These are phyloP conservation scores for Paramecium sexaurelia DNA, from an alignment of 73 alveolate genomes.

Conservation along the genomic window DNA sequence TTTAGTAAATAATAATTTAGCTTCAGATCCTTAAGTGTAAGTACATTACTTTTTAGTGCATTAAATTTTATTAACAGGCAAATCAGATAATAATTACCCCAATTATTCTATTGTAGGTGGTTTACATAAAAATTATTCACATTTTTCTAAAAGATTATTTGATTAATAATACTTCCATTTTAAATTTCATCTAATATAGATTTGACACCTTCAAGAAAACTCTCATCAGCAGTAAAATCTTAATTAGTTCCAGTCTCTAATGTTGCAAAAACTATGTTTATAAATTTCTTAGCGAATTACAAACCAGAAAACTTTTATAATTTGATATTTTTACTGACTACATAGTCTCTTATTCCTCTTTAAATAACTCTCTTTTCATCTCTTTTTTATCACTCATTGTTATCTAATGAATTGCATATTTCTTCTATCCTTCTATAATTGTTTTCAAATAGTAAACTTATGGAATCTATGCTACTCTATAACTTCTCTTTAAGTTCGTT, in stretches of 20 bases:
- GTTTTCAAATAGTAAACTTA: neutral
- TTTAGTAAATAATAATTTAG: neutral
- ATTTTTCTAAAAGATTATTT: neutral
- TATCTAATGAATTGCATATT: constrained; percentile 56
- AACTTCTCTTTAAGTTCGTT: neutral
- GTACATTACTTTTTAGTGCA: constrained; percentile 25
- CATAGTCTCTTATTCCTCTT: constrained; percentile 31
- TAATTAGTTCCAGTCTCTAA: neutral
- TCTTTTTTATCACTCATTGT: constrained; percentile 26
- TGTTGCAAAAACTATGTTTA: constrained; percentile 37
- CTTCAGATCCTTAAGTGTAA: neutral
- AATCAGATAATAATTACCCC: neutral
- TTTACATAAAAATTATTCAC: constrained; percentile 5
- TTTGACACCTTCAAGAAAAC: neutral
- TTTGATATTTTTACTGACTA: neutral
- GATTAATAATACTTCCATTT: neutral
- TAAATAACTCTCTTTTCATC: constrained; percentile 45
- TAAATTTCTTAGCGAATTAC: neutral
- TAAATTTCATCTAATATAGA: neutral
- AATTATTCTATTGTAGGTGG: neutral
- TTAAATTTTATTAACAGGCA: neutral
- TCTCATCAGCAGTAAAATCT: constrained; percentile 33
- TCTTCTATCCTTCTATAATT: neutral
- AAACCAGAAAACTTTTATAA: constrained; percentile 26
- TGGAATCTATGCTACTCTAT: neutral